Evolutionary conservation across 2,329 filamentous ascomycete genomes (phyloP).

Genomic region (Botrytis porri): DNA sequence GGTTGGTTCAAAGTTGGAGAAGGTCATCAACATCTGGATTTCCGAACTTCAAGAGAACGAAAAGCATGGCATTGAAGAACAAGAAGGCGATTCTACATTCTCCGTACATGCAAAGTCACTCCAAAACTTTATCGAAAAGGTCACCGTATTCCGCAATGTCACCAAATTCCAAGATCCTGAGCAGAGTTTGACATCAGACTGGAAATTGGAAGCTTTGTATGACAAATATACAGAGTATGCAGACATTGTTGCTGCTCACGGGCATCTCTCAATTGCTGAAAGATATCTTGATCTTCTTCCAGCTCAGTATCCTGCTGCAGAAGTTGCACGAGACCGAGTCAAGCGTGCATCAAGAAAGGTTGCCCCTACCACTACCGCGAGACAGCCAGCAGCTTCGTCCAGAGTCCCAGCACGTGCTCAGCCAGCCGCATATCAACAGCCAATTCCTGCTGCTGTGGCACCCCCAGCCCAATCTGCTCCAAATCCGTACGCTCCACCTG

Average conservation of each 20-base stretch:
- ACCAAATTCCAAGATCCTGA: constrained; percentile 87
- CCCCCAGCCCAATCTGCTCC: constrained; percentile 30
- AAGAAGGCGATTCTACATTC: constrained; percentile 74
- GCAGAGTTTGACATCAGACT: constrained; percentile 66
- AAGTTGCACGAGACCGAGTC: constrained; percentile 81
- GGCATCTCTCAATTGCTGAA: constrained; percentile 80
- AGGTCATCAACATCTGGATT: constrained; percentile 94
- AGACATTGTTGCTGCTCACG: constrained; percentile 87
- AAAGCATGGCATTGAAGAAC: constrained; percentile 66
- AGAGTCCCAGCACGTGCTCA: constrained; percentile 46
- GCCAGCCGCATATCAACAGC: constrained; percentile 47
- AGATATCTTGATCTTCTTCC: constrained; percentile 90
- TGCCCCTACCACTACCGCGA: constrained; percentile 40
- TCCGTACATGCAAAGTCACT: constrained; percentile 85
- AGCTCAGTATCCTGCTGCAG: constrained; percentile 76
- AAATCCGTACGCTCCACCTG: constrained; percentile 41
- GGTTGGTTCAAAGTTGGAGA: constrained; percentile 93
- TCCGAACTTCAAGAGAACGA: constrained; percentile 84
- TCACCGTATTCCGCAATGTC: constrained; percentile 91
- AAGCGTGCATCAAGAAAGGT: constrained; percentile 74
- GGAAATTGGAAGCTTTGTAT: constrained; percentile 87
- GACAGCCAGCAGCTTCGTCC: constrained; percentile 38
- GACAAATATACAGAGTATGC: constrained; percentile 97
- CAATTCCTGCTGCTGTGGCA: constrained; percentile 39
- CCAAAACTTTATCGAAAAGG: constrained; percentile 96